Evolutionary conservation across 1,139 yeast genomes (phyloP), one percentile per base, ranked within the genome.

Genomic region (Blastobotrys petasosporus): DNA sequence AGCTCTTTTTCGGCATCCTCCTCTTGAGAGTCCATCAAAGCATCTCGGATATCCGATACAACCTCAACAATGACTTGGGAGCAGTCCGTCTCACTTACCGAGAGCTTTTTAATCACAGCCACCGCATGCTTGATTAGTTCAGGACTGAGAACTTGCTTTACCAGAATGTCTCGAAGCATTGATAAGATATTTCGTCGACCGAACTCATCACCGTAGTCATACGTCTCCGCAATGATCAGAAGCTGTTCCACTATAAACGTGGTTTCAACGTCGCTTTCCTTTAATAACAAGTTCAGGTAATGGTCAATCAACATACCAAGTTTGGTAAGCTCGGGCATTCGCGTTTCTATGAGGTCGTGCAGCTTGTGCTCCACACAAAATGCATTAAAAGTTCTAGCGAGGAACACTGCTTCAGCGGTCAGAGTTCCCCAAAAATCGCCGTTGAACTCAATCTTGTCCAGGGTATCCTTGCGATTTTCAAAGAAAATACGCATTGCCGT

Each of bases 161-260:
- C 54, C 20, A 64, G 52, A 4, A 57, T 55, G 12, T 60, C 59
- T 65, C 96, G 77, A 13, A 88, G 73, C 4, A 84, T 76, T 45
- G 80, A 83, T 39, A 87, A 67, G 80, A 87, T 82, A 42, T 81
- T 79, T 61, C 95, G 75, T 60, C 97, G 77, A 5, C 97, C 97
- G 43, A 85, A 77, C 63, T 90, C 97, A 66, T 92, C 98, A 54
- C 90, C 83, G 58, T 79, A 87, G 62, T 92, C 98, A 60, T 82
- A 85, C 34, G 78, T 78, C 38, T 75, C 75, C 0, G 92, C 82
- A 34, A 87, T 76, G 7, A 71, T 66, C 35, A 92, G 64, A 31
- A 94, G 63, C 61, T 92, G 96, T 50, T 80, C 79, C 40, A 87
- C 75, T 41, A 88, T 78, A 58, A 82, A 90, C 54, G 86, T 90